Evolutionary conservation across 768 basidiomycete species (phyloP).

Genomic region (Lentinula guzmanii): DNA sequence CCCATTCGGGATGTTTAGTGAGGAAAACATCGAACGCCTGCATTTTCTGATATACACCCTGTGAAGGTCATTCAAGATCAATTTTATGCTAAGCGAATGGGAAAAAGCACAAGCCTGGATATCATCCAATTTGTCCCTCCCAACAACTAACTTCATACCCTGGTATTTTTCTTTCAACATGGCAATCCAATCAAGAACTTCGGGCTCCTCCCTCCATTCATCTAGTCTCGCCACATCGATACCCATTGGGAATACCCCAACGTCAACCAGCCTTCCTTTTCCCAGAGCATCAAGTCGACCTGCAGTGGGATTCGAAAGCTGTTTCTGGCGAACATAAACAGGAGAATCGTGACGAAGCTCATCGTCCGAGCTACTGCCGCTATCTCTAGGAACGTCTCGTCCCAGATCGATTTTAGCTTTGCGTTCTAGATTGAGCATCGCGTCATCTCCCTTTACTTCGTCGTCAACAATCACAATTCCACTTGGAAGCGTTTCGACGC

Average conservation of each 20-base stretch:
- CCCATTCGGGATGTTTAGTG: conserved; percentile 72
- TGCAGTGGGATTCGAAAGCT: background rate
- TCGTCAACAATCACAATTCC: conserved; percentile 61
- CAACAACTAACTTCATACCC: conserved; percentile 84
- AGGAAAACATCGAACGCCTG: conserved; percentile 80
- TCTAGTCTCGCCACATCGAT: conserved; percentile 71
- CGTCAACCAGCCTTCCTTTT: conserved; percentile 68
- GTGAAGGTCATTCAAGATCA: background rate
- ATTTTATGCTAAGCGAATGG: background rate
- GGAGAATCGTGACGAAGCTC: background rate
- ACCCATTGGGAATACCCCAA: conserved; percentile 87
- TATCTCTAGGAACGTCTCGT: background rate
- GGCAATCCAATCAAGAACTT: conserved; percentile 79
- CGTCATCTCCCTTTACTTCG: conserved; percentile 17
- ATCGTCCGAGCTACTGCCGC: background rate
- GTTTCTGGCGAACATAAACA: background rate
- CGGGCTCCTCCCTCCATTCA: conserved; percentile 66
- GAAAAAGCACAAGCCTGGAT: conserved; percentile 43
- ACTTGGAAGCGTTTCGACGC: conserved; percentile 77
- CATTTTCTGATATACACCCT: conserved; percentile 80
- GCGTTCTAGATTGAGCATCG: conserved; percentile 9
- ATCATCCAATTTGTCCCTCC: conserved; percentile 84
- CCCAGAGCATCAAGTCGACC: conserved; percentile 15
- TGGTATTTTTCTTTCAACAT: conserved; percentile 75
- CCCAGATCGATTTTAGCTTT: conserved; percentile 17